Evolutionary conservation across 345 rosid genomes (phyloP).

Genomic region (Schrenkiella parvula): DNA sequence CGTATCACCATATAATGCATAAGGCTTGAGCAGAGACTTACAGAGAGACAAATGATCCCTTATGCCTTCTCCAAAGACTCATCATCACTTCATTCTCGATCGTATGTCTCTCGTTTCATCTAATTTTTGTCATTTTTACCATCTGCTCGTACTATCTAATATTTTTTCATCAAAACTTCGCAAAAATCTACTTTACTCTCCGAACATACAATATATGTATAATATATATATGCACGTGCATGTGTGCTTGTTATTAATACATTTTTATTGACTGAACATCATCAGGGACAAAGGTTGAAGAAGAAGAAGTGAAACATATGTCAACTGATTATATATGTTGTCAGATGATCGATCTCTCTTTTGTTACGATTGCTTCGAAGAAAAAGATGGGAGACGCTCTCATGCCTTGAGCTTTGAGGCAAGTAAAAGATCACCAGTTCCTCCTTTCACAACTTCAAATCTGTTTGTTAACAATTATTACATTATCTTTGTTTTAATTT

Average conservation of each 20-base stretch:
- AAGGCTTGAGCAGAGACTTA: neutral
- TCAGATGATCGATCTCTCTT: neutral
- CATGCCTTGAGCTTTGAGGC: constrained; percentile 23
- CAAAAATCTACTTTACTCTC: neutral
- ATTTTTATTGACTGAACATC: neutral
- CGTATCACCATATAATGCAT: neutral
- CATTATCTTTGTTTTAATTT: neutral
- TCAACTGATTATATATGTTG: neutral
- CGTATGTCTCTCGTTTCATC: constrained; percentile 13
- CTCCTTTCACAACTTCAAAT: constrained; percentile 33
- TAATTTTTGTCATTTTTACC: neutral
- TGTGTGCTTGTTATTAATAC: neutral
- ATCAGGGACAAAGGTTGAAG: constrained; percentile 11
- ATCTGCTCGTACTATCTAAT: neutral
- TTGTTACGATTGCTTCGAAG: constrained; percentile 1
- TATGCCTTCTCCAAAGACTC: constrained; percentile 6
- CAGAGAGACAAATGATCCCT: neutral
- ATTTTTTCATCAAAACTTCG: neutral
- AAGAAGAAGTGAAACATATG: neutral
- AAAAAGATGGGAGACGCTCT: constrained; percentile 11
- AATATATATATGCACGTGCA: neutral
- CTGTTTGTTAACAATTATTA: neutral
- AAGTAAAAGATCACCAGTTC: constrained; percentile 23
- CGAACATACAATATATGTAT: neutral
- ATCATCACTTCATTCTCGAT: constrained; percentile 4